phyloP scores from a whole-genome alignment of 768 basidiomycete genomes.

The Fomitopsis pulvina region DNA sequence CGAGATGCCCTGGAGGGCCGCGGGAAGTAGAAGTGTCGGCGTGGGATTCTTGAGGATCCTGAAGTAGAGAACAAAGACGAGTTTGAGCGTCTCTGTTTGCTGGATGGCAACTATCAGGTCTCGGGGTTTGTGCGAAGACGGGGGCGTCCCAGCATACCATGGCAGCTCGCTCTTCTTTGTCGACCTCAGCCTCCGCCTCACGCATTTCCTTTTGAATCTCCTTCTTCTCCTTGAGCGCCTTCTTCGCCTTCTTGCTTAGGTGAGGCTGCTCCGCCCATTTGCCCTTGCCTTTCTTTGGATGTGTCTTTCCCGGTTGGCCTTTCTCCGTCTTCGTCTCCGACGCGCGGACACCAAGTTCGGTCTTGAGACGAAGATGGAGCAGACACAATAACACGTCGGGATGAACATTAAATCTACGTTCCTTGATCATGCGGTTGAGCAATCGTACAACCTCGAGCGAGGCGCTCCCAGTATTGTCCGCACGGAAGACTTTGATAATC shows the following conservation, averaged over 20 bases:
- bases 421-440: slow-evolving; percentile 94
- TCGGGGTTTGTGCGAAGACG: slow-evolving; percentile 13
- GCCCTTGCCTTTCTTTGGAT: slow-evolving; percentile 25
- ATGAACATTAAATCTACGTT: slow-evolving; percentile 83
- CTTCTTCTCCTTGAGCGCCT: slow-evolving; percentile 79
- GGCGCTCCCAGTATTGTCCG: slow-evolving; percentile 71
- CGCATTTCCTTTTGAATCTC: slow-evolving; percentile 88
- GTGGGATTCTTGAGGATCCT: slow-evolving; percentile 84
- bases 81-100: slow-evolving; percentile 98
- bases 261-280: slow-evolving; percentile 61
- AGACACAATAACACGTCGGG: slow-evolving; percentile 85
- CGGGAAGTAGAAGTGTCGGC: slow-evolving; percentile 73
- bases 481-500: slow-evolving; percentile 74
- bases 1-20: slow-evolving; percentile 87
- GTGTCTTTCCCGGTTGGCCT: slow-evolving; percentile 26
- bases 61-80: slow-evolving; percentile 96
- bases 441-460: slow-evolving; percentile 89
- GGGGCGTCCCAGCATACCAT: slow-evolving; percentile 48
- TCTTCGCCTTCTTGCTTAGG: slow-evolving; percentile 89
- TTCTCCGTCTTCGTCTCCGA: slow-evolving; percentile 65
- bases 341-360: slow-evolving; percentile 75
- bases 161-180: slow-evolving; percentile 80
- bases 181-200: slow-evolving; percentile 91
- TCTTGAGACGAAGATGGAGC: slow-evolving; percentile 78
- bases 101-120: slow-evolving; percentile 24